Evolutionary conservation across 352 stramenopile species (phyloP).

Genomic region (Globisporangium cederbergense): DNA sequence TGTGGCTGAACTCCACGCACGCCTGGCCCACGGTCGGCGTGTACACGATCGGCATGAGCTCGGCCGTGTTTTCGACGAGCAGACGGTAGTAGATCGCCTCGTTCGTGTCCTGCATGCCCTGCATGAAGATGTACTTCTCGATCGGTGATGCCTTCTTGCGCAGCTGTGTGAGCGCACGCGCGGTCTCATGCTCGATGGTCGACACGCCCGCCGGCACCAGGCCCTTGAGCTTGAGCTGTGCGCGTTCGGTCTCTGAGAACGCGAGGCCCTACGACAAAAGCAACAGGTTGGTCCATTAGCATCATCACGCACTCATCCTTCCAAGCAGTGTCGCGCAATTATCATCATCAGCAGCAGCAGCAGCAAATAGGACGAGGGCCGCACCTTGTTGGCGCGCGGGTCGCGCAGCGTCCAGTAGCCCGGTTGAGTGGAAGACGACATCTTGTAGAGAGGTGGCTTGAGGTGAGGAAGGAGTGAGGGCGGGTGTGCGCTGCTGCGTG

Average conservation of each 20-base stretch:
- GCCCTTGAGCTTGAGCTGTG: constrained; percentile 87
- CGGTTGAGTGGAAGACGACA: constrained; percentile 8
- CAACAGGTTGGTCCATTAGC: not conserved
- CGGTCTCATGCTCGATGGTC: constrained; percentile 85
- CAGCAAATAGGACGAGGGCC: not conserved
- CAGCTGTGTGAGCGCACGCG: constrained; percentile 77
- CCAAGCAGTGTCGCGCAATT: not conserved
- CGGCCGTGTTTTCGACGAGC: constrained; percentile 83
- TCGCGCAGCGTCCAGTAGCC: constrained; percentile 18
- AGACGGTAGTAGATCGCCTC: constrained; percentile 92
- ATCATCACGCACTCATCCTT: not conserved
- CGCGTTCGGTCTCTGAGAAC: constrained; percentile 90
- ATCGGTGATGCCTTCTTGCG: constrained; percentile 83
- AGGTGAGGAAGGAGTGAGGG: not conserved
- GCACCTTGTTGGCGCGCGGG: constrained; percentile 18
- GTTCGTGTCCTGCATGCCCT: constrained; percentile 87
- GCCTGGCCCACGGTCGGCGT: constrained; percentile 95
- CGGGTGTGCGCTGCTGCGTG: not conserved
- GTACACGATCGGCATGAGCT: constrained; percentile 97
- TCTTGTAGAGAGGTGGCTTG: not conserved
- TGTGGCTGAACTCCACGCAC: constrained; percentile 89
- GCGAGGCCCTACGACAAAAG: constrained; percentile 70
- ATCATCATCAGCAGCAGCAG: not conserved
- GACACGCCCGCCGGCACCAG: constrained; percentile 84
- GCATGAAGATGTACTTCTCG: constrained; percentile 93